These are phyloP conservation scores for Chaetomium tenue DNA, from an alignment of 495 filamentous ascomycete genomes.

Conservation along the genomic window DNA sequence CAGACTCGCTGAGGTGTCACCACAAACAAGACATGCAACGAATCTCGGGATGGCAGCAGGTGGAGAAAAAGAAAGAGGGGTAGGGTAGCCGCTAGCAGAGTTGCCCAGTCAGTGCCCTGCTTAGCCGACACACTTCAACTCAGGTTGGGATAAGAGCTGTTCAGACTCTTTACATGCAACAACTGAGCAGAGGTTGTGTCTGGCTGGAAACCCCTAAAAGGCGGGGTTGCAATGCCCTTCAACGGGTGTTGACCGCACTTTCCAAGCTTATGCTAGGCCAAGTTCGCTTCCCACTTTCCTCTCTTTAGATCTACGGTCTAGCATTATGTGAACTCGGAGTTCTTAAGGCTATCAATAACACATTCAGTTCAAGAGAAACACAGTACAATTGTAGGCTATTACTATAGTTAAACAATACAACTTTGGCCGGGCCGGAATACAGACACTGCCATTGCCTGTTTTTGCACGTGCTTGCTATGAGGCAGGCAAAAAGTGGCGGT, in stretches of 20 bases:
- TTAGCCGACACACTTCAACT: not conserved
- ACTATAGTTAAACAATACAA: too few relatives aligned
- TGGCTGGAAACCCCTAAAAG: not conserved
- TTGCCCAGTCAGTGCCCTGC: not conserved
- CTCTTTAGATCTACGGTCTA: too few relatives aligned
- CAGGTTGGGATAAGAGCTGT: not conserved
- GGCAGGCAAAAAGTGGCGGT: not conserved
- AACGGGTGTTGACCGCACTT: constrained; percentile 1
- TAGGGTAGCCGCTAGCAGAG: constrained; percentile 4
- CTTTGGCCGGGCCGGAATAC: too few relatives aligned
- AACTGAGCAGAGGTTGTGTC: not conserved
- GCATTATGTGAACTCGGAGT: too few relatives aligned
- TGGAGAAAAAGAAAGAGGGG: constrained; percentile 4
- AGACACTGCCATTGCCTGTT: too few relatives aligned
- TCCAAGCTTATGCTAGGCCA: not conserved
- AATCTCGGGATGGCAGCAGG: not conserved
- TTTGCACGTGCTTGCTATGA: not conserved
- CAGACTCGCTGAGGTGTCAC: not conserved
- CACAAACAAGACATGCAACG: not conserved
- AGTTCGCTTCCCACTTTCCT: not conserved
- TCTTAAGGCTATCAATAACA: too few relatives aligned
- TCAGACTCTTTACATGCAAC: not conserved
- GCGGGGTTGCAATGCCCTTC: constrained; percentile 3
- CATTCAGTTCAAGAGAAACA: too few relatives aligned
- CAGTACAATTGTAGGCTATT: too few relatives aligned